A percentile compares a stretch with the other conserved stretches of the same genome.
Conservation (phyloP, 345 rosid genomes). For the Conringia planisiliqua region DNA sequence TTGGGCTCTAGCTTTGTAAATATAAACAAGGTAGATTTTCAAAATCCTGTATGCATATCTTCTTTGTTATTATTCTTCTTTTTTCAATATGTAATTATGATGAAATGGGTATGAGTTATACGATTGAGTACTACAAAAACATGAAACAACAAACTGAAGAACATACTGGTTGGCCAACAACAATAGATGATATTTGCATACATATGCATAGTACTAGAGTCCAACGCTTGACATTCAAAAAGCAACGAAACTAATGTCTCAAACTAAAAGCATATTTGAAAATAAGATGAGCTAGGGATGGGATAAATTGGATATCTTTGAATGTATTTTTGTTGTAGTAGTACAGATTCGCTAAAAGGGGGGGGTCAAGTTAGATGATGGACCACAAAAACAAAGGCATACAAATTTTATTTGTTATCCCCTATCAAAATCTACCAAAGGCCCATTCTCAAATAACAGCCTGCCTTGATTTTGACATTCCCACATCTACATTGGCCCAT, state of each 20-base stretch:
- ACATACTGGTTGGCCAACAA: not conserved
- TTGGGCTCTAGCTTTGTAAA: too few species aligned
- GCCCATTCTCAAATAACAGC: not conserved
- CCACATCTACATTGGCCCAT: constrained; percentile 4
- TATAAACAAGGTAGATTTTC: too few species aligned
- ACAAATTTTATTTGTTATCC: not conserved
- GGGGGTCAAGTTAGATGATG: not conserved
- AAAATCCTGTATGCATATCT: too few species aligned
- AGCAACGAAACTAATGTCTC: not conserved
- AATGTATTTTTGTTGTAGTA: not conserved
- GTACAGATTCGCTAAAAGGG: not conserved
- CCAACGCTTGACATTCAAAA: not conserved
- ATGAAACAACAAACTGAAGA: not conserved
- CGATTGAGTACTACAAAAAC: not conserved
- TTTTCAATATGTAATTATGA: too few species aligned
- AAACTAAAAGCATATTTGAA: not conserved
- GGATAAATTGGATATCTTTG: not conserved
- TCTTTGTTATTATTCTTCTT: too few species aligned
- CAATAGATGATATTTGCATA: not conserved
- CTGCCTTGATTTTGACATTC: constrained; percentile 11
- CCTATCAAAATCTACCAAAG: not conserved
- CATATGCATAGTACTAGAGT: not conserved
- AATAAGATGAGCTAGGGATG: not conserved
- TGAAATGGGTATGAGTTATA: too few species aligned
- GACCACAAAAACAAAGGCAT: constrained; percentile 9